Base-by-base conservation (phyloP, 2,329 filamentous ascomycete species). In the Zymoseptoria pseudotritici region DNA sequence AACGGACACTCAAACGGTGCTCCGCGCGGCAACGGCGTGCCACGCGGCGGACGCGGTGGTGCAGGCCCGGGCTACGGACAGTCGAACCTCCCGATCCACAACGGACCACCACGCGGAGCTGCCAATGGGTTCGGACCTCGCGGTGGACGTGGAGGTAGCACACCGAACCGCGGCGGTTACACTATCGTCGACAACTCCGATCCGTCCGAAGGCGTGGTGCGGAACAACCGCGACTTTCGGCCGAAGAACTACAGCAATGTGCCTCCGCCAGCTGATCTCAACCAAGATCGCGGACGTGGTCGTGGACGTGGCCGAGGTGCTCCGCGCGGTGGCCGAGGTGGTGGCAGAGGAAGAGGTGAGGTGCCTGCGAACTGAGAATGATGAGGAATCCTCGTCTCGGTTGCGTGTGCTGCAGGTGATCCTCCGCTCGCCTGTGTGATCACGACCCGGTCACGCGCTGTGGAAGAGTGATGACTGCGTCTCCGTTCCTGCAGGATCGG, bases 181-280 rank as follows among this genome's bases (percentile, higher is more conserved):
- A 79, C 73, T 1, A 66, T 76, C 9, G 71, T 76, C 5, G 78
- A 85, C 66, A 80, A 78, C 63, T 75, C 72, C 55, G 79, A 84
- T 65, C 79, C 80, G 3, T 72, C 76, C 6, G 78, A 79, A 26
- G 82, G 81, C n/a, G 74, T 86, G 2, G 69, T 84, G 17, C 71
- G 76, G 58, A 78, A 81, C 67, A 85, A 84, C 68, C 81, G 80
- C 1, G 76, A 78, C 55, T 86, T 86, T 73, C 75, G 77, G 26
- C 81, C 82, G 4, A 80, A 82, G 64, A 77, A 75, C 67, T 82
- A 82, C 67, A 73, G 73, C 49, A 78, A 77, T 58, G 80, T 82
- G 5, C 80, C 82, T 6, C 87, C 86, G 21, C 86, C 87, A 1
- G 73, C 82, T 1, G 80, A 71, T 51, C 73, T 88, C 11, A 80